Base-by-base conservation (phyloP, 2,329 filamentous ascomycete species). In the Alternaria dauci region DNA sequence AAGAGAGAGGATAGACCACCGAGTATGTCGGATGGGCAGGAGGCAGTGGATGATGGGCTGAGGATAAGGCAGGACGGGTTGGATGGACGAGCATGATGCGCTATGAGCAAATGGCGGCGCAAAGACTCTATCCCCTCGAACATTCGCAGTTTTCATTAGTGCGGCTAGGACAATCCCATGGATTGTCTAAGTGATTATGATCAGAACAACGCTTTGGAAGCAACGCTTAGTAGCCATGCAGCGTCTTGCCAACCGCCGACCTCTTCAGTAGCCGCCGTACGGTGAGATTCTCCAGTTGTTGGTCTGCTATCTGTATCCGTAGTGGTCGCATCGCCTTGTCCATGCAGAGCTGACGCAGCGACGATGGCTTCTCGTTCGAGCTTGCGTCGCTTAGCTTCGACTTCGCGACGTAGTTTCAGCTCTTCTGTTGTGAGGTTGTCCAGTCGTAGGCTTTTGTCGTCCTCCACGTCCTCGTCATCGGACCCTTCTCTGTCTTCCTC, bases 191-290 rank as follows among this genome's bases (percentile, higher is more conserved):
- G 12, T 50, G 16, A 26, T 11, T 7, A 14, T 48, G n/a, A 41
- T 53, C 20, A 76, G n/a, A 79, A 67, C 20, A 80, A 55, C 30
- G 81, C 82, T 60, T 83, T 84, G 0, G 77, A 77, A 9, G 86
- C 84, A 42, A 86, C 81, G 51, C 84, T 83, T 58, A 88, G 73
- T 59, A 88, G 70, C 86, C 86, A 88, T 30, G 82, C 81, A 32
- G 84, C 85, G 77, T 88, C 86, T 61, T 84, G 81, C 86, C 86
- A 88, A 0, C 85, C 84, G 5, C 83, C 84, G 18, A 65, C 71
- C 16, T 76, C 76, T 25, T 77, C 74, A 25, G 57, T 66, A 20
- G 60, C 61, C 7, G 64, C 54, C 23, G 65, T 66, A 34, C 53
- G 60, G 16, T 61, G 61, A 14, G 59, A 51, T 12, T 62, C 61